Conservation (phyloP, 139 green algal genomes). For the Diplosphaera chodatii region DNA sequence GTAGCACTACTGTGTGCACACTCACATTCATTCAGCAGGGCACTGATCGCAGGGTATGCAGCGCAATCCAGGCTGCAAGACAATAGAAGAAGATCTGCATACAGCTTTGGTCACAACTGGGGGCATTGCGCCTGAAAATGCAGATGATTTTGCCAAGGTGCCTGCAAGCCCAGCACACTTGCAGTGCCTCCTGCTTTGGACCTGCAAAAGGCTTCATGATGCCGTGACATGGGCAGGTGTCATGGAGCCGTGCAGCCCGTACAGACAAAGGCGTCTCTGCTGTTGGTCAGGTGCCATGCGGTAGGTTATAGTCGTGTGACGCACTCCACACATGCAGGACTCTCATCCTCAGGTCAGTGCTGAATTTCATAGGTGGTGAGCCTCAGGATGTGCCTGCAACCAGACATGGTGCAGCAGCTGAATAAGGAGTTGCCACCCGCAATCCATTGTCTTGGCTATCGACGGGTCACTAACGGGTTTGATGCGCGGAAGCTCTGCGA, state of each 20-base stretch:
- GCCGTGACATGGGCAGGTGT: too few species aligned
- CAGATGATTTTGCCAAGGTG: constrained; percentile 64
- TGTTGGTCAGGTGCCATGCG: constrained; percentile 70
- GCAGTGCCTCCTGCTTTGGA: too few species aligned
- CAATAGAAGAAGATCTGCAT: constrained; percentile 82
- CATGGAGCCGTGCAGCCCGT: constrained; percentile 83
- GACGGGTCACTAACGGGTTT: constrained; percentile 80
- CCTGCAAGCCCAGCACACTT: too few species aligned
- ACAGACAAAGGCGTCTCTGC: constrained; percentile 97
- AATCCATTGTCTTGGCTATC: constrained; percentile 73
- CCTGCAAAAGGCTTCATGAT: too few species aligned
- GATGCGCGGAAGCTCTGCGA: constrained; percentile 76
- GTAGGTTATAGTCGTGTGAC: too few species aligned
- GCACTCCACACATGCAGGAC: too few species aligned
- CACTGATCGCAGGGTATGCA: constrained; percentile 83
- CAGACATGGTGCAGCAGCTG: constrained; percentile 62
- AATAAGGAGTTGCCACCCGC: constrained; percentile 67
- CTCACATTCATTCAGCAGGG: too few species aligned
- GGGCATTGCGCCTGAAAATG: constrained; percentile 65
- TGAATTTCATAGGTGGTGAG: neutral
- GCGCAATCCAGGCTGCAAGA: constrained; percentile 70
- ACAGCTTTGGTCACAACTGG: constrained; percentile 61
- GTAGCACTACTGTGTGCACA: too few species aligned
- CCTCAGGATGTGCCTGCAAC: constrained; percentile 10
- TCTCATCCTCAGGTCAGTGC: too few species aligned